Percentiles rank a stretch among this genome's conserved stretches.
phyloP scores from a whole-genome alignment of 2,329 filamentous ascomycete genomes.

The Pseudocercospora cruenta region DNA sequence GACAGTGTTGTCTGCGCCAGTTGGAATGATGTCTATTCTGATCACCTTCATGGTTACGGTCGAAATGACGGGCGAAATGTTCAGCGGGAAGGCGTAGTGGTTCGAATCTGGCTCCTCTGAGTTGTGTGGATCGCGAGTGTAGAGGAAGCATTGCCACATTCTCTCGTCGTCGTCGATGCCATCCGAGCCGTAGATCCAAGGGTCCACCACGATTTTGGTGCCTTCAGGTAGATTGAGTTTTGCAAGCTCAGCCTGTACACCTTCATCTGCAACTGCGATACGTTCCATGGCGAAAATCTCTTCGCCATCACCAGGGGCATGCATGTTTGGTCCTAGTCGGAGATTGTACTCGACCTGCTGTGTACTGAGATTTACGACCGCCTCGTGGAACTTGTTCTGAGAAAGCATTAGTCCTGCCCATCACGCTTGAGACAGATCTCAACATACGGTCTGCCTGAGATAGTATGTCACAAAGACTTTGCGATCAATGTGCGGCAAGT shows the following conservation, averaged over 20 bases:
- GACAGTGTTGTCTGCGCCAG: slow-evolving; percentile 35
- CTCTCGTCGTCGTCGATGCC: slow-evolving; percentile 36
- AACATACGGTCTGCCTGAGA: slow-evolving; percentile 61
- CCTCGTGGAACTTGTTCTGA: slow-evolving; percentile 52
- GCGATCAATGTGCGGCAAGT: slow-evolving; percentile 51
- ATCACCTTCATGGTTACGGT: slow-evolving; percentile 33
- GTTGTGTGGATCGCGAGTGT: slow-evolving; percentile 39
- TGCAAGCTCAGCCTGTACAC: slow-evolving; percentile 48
- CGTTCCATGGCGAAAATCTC: slow-evolving; percentile 30
- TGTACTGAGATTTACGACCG: slow-evolving; percentile 43
- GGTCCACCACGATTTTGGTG: slow-evolving; percentile 37
- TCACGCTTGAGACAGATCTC: no score
- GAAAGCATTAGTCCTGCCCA: neutral
- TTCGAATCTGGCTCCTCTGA: slow-evolving; percentile 47
- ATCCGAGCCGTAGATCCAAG: slow-evolving; percentile 38
- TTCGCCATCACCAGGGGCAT: neutral
- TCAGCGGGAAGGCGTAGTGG: slow-evolving; percentile 39
- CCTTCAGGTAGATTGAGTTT: slow-evolving; percentile 37
- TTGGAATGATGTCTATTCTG: slow-evolving; percentile 38
- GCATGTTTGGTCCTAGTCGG: slow-evolving; percentile 32
- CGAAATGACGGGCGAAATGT: slow-evolving; percentile 39
- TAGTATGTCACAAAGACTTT: slow-evolving; percentile 57
- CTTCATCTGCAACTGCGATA: slow-evolving; percentile 51
- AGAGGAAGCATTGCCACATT: slow-evolving; percentile 39
- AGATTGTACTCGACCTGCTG: slow-evolving; percentile 32